These are phyloP conservation scores for Colletotrichum horii DNA, from an alignment of 2,329 filamentous ascomycete species.

Conservation along the genomic window DNA sequence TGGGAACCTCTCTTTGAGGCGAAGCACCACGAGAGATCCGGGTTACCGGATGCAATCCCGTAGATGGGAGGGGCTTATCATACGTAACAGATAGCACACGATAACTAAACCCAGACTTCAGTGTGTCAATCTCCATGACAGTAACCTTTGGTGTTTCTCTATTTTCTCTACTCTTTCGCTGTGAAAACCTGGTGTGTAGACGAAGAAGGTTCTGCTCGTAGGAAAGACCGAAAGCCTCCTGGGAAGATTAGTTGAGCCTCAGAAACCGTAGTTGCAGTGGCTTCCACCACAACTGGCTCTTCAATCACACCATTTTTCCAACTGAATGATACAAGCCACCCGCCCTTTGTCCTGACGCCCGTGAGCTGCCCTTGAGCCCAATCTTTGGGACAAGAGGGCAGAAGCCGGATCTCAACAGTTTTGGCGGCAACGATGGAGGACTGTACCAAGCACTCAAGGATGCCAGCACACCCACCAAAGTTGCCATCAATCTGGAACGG, in stretches of 20 bases:
- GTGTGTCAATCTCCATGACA: background rate
- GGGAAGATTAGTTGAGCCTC: constrained; percentile 2
- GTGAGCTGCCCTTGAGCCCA: constrained; percentile 3
- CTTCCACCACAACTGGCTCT: background rate
- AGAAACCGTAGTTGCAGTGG: background rate
- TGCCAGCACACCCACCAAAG: constrained; percentile 48
- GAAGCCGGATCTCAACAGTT: background rate
- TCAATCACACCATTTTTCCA: constrained; percentile 5
- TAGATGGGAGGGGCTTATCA: background rate
- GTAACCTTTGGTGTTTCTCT: background rate
- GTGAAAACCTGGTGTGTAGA: background rate
- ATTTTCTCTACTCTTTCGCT: background rate
- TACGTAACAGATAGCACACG: background rate
- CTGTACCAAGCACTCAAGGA: constrained; percentile 27
- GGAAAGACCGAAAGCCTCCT: background rate
- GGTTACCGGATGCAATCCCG: background rate
- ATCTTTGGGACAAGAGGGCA: constrained; percentile 3
- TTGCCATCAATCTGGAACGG: constrained; percentile 58
- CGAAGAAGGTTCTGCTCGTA: background rate
- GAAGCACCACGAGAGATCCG: background rate
- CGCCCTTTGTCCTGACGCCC: background rate
- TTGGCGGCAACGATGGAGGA: background rate
- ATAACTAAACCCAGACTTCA: rapidly evolving
- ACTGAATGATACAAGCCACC: constrained; percentile 4
- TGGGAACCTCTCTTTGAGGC: background rate